Conservation (phyloP, 495 filamentous ascomycete genomes). For the Penicillium canescens region DNA sequence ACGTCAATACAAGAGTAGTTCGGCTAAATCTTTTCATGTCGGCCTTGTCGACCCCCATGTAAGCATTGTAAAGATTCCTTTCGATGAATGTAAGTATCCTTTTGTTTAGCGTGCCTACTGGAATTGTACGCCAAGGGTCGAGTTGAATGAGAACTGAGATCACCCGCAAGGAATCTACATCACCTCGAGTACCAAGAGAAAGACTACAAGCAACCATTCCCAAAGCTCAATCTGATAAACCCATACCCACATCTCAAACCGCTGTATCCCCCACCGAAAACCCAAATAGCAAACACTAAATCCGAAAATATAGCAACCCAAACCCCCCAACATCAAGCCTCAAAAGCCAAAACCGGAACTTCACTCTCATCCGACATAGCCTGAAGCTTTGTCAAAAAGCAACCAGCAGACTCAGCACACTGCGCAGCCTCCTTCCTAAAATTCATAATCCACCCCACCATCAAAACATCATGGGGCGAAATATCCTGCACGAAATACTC, state of each 20-base stretch:
- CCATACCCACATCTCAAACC: no score
- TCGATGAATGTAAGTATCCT: no score
- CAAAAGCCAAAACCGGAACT: not conserved
- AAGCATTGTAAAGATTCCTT: no score
- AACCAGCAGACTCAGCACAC: slow-evolving; percentile 32
- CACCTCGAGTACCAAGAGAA: no score
- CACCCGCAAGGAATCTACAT: no score
- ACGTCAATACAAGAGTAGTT: slow-evolving; percentile 4
- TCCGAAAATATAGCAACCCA: not conserved
- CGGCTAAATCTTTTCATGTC: not conserved
- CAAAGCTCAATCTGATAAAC: no score
- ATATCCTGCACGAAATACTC: slow-evolving; percentile 30
- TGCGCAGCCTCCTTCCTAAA: slow-evolving; percentile 29
- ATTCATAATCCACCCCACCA: slow-evolving; percentile 31
- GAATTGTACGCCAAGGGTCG: no score
- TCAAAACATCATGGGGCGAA: slow-evolving; percentile 41
- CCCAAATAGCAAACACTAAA: not conserved
- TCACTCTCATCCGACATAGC: not conserved
- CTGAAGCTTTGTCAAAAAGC: slow-evolving; percentile 20
- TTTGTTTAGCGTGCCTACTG: no score
- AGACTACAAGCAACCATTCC: no score
- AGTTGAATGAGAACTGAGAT: no score
- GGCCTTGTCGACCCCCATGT: no score
- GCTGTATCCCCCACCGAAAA: no score
- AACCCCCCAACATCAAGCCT: not conserved